Conservation (phyloP, 306 rosid species). For the Prunus mongolica region DNA sequence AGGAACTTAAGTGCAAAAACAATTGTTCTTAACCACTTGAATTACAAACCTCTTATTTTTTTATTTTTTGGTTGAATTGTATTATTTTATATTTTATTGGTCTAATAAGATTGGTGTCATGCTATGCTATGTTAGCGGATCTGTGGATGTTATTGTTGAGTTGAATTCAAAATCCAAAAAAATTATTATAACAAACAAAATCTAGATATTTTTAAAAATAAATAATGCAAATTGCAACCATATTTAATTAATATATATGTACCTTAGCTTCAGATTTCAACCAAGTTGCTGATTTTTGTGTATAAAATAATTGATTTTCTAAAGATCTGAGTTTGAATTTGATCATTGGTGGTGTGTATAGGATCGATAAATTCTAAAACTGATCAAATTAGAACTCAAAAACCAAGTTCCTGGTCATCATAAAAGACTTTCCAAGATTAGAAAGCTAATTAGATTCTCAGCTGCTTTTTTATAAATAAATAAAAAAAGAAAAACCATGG, state of each 20-base stretch:
- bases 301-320: background rate
- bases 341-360: background rate
- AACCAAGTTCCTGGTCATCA: background rate
- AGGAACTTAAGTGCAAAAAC: too few species aligned
- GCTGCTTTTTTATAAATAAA: too few species aligned
- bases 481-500: background rate
- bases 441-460: background rate
- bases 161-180: slow-evolving; percentile 16
- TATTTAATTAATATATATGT: background rate
- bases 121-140: background rate
- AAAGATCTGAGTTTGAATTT: background rate
- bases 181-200: background rate
- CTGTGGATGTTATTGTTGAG: background rate
- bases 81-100: too few species aligned
- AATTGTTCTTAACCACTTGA: too few species aligned
- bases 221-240: background rate
- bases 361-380: background rate
- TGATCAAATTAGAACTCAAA: background rate
- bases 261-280: background rate
- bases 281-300: background rate
- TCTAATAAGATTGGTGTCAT: background rate
- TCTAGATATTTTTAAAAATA: background rate
- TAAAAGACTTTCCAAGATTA: background rate
- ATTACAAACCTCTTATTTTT: too few species aligned
- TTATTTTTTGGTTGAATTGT: too few species aligned